Evolutionary conservation across 208 protist genomes (phyloP), one percentile per base, ranked within the genome.

Genomic region (Cochliopodium minus): DNA sequence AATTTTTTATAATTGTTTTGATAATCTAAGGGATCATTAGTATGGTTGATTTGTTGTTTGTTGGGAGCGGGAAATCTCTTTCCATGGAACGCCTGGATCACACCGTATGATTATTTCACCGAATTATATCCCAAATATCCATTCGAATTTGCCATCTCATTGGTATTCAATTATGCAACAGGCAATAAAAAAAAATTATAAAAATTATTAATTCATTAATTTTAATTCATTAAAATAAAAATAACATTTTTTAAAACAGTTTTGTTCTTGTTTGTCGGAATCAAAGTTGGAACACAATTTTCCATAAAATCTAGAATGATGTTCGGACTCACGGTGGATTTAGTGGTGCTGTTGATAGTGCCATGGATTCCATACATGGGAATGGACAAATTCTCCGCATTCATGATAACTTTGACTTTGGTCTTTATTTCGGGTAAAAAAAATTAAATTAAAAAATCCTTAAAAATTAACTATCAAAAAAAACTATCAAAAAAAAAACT

Each of bases 41-140:
- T n/a, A n/a, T n/a, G n/a, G n/a, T n/a, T n/a, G n/a, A n/a, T n/a
- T n/a, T n/a, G n/a, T n/a, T n/a, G n/a, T n/a, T n/a, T n/a, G n/a
- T n/a, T n/a, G n/a, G 84, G 84, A 23, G 66, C 83, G 23, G 80
- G 79, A 17, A 60, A 79, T 35, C 65, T 90, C 20, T 86, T 88
- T 71, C 81, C 82, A 2, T 73, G 85, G 47, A 88, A 88, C 42
- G 72, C 74, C 29, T 71, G 87, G 32, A 79, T 77, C 26, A 83
- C 77, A 1, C 80, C 80, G 4, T 78, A 74, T 0, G 33, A 57
- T 13, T 90, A 82, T 67, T 85, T 87, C 66, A 30, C 76, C 5
- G 58, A 82, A 50, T 84, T 82, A n/a, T n/a, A n/a, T n/a, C n/a
- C 70, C 80, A 81, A 72, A 77, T 78, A 61, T 84, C 79, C 56